Evolutionary conservation across 495 filamentous ascomycete genomes (phyloP), one percentile per base, ranked within the genome.

Genomic region (Amniculicola lignicola): DNA sequence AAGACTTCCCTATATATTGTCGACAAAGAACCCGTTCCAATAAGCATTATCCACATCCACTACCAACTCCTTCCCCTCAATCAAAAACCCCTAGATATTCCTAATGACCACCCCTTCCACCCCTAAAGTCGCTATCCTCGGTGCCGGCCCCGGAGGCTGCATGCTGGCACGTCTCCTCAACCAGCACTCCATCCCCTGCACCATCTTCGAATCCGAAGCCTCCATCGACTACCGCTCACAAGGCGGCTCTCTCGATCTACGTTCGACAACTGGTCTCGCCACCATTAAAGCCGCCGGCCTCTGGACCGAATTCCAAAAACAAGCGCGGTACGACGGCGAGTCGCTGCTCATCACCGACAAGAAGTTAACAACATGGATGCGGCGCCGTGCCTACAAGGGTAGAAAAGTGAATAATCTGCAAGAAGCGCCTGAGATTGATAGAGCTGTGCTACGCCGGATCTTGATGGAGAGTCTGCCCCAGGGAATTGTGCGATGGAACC

Each of bases 201-300:
- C 72, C 1, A 69, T 86, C 57, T 84, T 75, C 63, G 82, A 86
- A 62, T 68, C 69, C 21, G 79, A 80, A 40, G 46, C 60, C 19
- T 65, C 65, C n/a, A 67, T 69, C 31, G 29, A 58, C 4, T 61
- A 63, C 5, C 69, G 69, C 15, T 62, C 65, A n/a, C 74, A 77
- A 57, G 80, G 80, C 16, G 81, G 82, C 11, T 76, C 71, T 16
- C 71, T 85, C 2, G 82, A 84, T 56, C 69, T 85, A 4, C 79
- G 84, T 48, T 55, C 69, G 0, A 63, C 69, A 22, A 70, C 73
- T 0, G 81, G 81, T 0, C 77, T 81, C 25, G 70, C 60, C 18
- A 82, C 80, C 2, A 53, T 86, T 14, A 48, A 63, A n/a, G 75
- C 77, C 57, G 77, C 72, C 11, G 78, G 77, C 0, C 63, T 86